Evolutionary conservation across 306 rosid genomes (phyloP).

Genomic region (Fagus crenata): DNA sequence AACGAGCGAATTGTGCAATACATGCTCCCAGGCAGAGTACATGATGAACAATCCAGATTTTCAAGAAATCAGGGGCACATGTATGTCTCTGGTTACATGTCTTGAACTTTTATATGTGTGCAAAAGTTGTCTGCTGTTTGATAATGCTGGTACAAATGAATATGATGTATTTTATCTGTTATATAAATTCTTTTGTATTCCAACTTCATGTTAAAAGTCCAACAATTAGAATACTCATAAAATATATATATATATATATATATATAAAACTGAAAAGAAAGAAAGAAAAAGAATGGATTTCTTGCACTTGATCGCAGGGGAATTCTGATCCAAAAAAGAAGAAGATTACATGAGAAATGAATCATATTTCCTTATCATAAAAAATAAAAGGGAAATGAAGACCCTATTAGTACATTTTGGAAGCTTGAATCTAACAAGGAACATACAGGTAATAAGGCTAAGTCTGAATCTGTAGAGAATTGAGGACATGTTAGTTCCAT

Average conservation of each 20-base stretch:
- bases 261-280: background rate
- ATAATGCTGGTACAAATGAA: no score
- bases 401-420: background rate
- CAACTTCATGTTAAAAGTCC: background rate
- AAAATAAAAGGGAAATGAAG: background rate
- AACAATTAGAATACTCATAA: background rate
- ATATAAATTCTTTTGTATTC: background rate
- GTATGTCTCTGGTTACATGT: no score
- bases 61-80: no score
- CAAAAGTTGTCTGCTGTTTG: no score
- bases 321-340: background rate
- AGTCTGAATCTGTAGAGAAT: slow-evolving; percentile 4
- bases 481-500: background rate
- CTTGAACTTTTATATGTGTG: background rate
- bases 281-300: background rate
- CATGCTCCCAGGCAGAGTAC: background rate
- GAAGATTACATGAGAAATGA: background rate
- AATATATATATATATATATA: background rate
- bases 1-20: background rate
- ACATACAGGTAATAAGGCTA: background rate
- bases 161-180: background rate
- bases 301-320: background rate
- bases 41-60: no score
- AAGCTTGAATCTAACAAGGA: background rate
- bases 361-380: background rate